These are phyloP conservation scores for Caloboletus inedulis DNA, from an alignment of 1,284 basidiomycete species.

Conservation along the genomic window DNA sequence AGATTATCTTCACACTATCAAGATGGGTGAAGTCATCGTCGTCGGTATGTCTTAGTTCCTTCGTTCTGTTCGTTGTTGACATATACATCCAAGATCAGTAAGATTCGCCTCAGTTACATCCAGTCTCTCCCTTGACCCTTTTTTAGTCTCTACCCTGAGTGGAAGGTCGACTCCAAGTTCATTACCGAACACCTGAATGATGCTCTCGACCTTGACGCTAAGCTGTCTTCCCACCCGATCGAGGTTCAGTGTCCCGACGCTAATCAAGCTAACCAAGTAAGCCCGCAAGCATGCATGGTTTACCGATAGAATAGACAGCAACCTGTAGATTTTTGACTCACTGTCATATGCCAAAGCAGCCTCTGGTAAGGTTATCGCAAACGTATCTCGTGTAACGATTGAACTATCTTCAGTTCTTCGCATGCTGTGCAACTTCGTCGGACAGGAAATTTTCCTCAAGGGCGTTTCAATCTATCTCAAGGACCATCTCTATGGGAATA, in stretches of 20 bases:
- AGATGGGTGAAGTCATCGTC: constrained; percentile 92
- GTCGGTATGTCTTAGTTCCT: constrained; percentile 50
- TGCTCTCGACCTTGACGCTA: constrained; percentile 83
- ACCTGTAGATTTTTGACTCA: constrained; percentile 74
- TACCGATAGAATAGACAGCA: background rate
- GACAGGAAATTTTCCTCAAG: constrained; percentile 84
- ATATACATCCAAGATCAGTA: constrained; percentile 45
- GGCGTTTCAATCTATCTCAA: constrained; percentile 93
- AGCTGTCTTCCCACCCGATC: constrained; percentile 92
- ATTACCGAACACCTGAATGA: constrained; percentile 58
- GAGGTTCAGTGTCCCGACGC: constrained; percentile 91
- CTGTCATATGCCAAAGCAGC: constrained; percentile 88
- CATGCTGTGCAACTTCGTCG: constrained; percentile 89
- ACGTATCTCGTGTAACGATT: constrained; percentile 1
- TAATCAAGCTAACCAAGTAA: constrained; percentile 78
- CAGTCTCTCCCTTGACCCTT: constrained; percentile 4
- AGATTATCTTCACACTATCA: constrained; percentile 8
- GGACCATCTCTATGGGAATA: constrained; percentile 81
- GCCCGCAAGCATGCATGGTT: background rate
- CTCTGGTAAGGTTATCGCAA: constrained; percentile 46
- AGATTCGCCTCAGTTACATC: constrained; percentile 7
- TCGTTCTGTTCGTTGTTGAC: constrained; percentile 3
- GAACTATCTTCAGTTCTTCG: constrained; percentile 62
- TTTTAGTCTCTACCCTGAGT: constrained; percentile 70
- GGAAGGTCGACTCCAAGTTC: constrained; percentile 71